Base-by-base conservation (phyloP, 371 early-diverging fungal genomes). In the Lichtheimia corymbifera region DNA sequence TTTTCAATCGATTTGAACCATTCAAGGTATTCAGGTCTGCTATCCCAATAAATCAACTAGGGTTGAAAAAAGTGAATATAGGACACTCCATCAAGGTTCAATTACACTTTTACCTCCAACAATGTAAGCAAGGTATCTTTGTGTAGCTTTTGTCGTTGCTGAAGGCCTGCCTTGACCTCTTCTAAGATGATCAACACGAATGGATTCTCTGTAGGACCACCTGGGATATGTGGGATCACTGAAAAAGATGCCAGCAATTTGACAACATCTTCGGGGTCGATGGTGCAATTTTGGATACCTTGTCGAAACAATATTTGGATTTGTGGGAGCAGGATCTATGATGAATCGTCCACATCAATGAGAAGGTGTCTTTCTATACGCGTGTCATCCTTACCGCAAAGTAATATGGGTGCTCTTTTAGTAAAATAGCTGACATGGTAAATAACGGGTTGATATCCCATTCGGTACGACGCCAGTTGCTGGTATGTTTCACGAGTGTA, bases 381-480 rank as follows among this genome's bases (percentile, higher is more conserved):
- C 24, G 51, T 4, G 50, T 44, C 6, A 52, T 20, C 61, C 63
- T 56, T 62, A 80, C 80, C 35, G 71, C 60, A 47, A 72, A 71
- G 25, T 78, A 68, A 28, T 74, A 71, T 2, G 80, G 80, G 54
- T 83, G 80, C n/a, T 76, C 74, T 44, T 70, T 80, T 18, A 83
- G 35, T 15, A 83, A 50, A 5, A 73, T 74, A 14, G 84, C 80
- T 5, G 79, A 72, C 76, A 83, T 82, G 7, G 72, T 72, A 18
- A 83, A 68, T 3, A 82, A 62, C 11, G 84, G 76, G 41, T 80
- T 83, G 47, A 80, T 74, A 59, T 83, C 74, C 84, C 84, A 83
- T 44, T 83, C 84, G 5, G 74, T 64, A 14, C 76, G 65, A 53
- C 75, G 63, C 84, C 84, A 83, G 20, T 74, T 79, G 3, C 63